phyloP scores from a whole-genome alignment of 2,329 filamentous ascomycete species.

The Aureobasidium sp. region DNA sequence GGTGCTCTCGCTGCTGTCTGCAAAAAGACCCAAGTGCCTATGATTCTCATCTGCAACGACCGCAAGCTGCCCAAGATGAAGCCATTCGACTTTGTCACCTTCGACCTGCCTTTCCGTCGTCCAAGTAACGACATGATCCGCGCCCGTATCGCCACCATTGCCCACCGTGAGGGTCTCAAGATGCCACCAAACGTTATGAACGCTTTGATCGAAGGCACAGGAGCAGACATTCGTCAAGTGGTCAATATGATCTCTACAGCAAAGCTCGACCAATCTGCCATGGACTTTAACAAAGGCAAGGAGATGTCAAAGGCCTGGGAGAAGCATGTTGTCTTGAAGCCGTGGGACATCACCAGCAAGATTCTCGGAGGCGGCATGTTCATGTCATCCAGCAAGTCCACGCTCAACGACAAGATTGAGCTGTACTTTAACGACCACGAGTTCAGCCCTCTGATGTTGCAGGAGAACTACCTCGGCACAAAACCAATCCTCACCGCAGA shows the following conservation, averaged over 20 bases:
- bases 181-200: slow-evolving; percentile 78
- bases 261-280: slow-evolving; percentile 73
- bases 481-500: slow-evolving; percentile 61
- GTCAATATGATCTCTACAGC: slow-evolving; percentile 98
- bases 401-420: slow-evolving; percentile 95
- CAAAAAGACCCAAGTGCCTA: slow-evolving; percentile 88
- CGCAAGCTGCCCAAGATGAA: slow-evolving; percentile 93
- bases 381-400: slow-evolving; percentile 71
- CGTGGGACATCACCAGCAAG: slow-evolving; percentile 95
- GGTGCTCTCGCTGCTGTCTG: slow-evolving; percentile 90
- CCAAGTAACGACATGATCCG: slow-evolving; percentile 88
- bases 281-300: slow-evolving; percentile 82
- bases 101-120: slow-evolving; percentile 78
- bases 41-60: slow-evolving; percentile 98
- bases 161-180: slow-evolving; percentile 83
- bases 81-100: slow-evolving; percentile 82
- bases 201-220: slow-evolving; percentile 88
- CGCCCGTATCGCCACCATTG: slow-evolving; percentile 90
- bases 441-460: slow-evolving; percentile 94
- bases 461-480: slow-evolving; percentile 91
- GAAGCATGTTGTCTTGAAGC: slow-evolving; percentile 93
- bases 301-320: slow-evolving; percentile 97
- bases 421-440: slow-evolving; percentile 99
- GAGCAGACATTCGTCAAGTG: slow-evolving; percentile 93
- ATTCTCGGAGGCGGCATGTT: slow-evolving; percentile 86